Evolutionary conservation across 116 monocot genomes (phyloP).

Genomic region (Iris pallida): DNA sequence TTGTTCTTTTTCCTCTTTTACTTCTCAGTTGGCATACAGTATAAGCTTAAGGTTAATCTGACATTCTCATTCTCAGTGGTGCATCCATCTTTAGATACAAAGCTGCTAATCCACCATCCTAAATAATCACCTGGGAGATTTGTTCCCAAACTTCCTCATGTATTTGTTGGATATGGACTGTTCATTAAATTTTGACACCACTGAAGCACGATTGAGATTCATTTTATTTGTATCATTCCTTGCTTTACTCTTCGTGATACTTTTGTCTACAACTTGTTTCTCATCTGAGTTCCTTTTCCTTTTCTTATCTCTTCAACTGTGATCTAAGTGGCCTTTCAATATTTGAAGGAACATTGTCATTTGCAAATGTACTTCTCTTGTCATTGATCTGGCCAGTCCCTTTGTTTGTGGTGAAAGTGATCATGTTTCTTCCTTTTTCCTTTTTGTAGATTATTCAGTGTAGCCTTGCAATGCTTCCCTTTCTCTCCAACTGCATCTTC

Average conservation of each 20-base stretch:
- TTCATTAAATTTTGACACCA: neutral
- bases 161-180: conserved; percentile 1
- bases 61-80: too few species aligned
- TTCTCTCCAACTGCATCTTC: conserved; percentile 9
- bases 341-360: neutral
- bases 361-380: neutral
- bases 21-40: too few species aligned
- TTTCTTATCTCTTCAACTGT: conserved; percentile 4
- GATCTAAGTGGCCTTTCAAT: neutral
- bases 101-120: neutral
- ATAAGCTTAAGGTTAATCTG: too few species aligned
- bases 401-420: neutral
- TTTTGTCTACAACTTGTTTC: conserved; percentile 1
- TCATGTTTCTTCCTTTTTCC: conserved; percentile 17
- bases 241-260: neutral
- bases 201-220: neutral
- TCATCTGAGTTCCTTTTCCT: conserved; percentile 10
- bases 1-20: too few species aligned
- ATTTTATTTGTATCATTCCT: neutral
- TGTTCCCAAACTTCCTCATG: neutral
- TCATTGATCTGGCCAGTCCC: neutral
- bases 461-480: neutral
- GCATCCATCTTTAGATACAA: too few species aligned
- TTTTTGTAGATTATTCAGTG: neutral
- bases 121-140: neutral